These are phyloP conservation scores for Stereocaulon alpinum DNA, from an alignment of 495 filamentous ascomycete species.

Conservation along the genomic window DNA sequence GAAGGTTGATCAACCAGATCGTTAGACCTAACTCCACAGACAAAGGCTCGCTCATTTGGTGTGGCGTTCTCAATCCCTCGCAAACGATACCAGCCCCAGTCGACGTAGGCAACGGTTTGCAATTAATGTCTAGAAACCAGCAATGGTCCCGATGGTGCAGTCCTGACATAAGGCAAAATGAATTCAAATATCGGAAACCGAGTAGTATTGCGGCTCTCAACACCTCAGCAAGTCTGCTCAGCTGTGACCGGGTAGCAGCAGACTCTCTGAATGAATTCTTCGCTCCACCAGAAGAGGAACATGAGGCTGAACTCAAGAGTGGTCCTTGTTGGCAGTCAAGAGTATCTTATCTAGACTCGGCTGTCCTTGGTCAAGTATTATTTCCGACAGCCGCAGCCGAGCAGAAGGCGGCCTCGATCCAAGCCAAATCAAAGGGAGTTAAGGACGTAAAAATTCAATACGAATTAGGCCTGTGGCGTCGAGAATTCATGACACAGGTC, in stretches of 20 bases:
- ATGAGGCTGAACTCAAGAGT: background rate
- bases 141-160: conserved; percentile 13
- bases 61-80: background rate
- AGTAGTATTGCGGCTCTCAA: too few species aligned
- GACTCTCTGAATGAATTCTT: conserved; percentile 1
- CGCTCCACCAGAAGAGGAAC: background rate
- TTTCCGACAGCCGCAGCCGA: background rate
- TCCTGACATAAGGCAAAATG: background rate
- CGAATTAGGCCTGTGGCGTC: background rate
- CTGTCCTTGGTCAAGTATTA: conserved; percentile 1
- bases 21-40: background rate
- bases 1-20: conserved; percentile 13
- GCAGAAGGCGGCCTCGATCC: background rate
- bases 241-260: background rate
- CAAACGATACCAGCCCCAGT: conserved; percentile 4
- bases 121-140: conserved; percentile 1
- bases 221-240: background rate
- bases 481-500: conserved; percentile 1
- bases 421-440: background rate
- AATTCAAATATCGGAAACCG: background rate
- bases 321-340: background rate
- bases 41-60: background rate
- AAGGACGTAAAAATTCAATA: background rate
- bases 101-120: conserved; percentile 6
- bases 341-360: conserved; percentile 1